Base-by-base conservation (phyloP, 2,329 filamentous ascomycete species). In the Aspergillus clavatus region DNA sequence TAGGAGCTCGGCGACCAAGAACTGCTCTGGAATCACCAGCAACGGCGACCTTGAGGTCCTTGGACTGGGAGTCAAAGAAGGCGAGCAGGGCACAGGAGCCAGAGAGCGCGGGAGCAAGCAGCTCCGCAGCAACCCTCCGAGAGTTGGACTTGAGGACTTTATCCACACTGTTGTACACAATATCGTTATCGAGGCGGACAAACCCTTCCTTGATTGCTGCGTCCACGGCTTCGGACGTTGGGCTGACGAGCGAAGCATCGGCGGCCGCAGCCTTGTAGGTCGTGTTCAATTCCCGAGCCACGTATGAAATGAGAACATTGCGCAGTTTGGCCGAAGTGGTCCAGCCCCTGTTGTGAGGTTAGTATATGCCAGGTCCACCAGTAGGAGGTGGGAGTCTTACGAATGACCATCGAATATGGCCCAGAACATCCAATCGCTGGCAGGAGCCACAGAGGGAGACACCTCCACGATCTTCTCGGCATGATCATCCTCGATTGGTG, bases 371-470 rank as follows among this genome's bases (percentile, higher is more conserved):
- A 28, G 21, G 29, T 8, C 33, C n/a, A 16, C 3, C 18, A 6
- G 10, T 14, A 29, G 23, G 4, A 22, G 26, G 2, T 22, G n/a
- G 18, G 33, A 14, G 18, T 40, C 80, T 69, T 73, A 91, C 88
- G 87, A 88, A 69, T 98, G 93, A 0, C 93, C 93, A 63, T 98
- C 93, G 68, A 97, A 98, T 14, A 98, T 90, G 46, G 90, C 93
- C 93, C 94, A 98, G 68, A 98, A 98, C 89, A 97, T 97, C 93
- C 93, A 98, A 69, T 98, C 94, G 50, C 80, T 87, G 47, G 75
- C 73, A 12, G 76, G 74, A 21, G 77, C 75, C 29, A 79, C 72
- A 40, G 73, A 76, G 42, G 78, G 77, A 4, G 88, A 86, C 7
- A 96, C 82, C 68, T 97, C 88, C 38, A 98, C 89, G 60, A 97